A percentile compares a stretch with the other conserved stretches of the same genome.
Evolutionary conservation across 345 rosid genomes (phyloP).

Genomic region (Brassica juncea): DNA sequence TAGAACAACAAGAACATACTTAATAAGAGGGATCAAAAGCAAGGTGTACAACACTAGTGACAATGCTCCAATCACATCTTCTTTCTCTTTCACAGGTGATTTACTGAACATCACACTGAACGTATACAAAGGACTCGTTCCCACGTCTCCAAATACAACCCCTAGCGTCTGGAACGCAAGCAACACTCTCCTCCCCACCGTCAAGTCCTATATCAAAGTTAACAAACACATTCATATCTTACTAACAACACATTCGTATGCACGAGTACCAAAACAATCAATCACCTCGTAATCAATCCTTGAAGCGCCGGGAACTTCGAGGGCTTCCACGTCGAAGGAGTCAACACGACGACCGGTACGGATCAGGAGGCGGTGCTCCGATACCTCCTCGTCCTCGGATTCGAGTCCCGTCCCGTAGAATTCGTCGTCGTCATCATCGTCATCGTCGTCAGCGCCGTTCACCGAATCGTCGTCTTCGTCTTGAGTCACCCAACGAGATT

Average conservation of each 20-base stretch:
- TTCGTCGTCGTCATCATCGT: slow-evolving; percentile 37
- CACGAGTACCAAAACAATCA: neutral
- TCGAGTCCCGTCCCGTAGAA: slow-evolving; percentile 48
- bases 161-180: slow-evolving; percentile 95
- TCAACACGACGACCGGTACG: slow-evolving; percentile 89
- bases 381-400: slow-evolving; percentile 78
- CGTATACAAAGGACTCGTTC: slow-evolving; percentile 94
- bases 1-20: slow-evolving; percentile 93
- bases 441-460: slow-evolving; percentile 52
- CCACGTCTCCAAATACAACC: slow-evolving; percentile 98
- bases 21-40: slow-evolving; percentile 82
- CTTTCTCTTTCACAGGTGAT: slow-evolving; percentile 75
- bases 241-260: slow-evolving; percentile 3
- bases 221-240: slow-evolving; percentile 8
- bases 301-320: slow-evolving; percentile 83
- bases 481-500: slow-evolving; percentile 94
- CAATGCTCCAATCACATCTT: slow-evolving; percentile 93
- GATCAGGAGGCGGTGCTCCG: slow-evolving; percentile 68
- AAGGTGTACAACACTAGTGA: slow-evolving; percentile 87
- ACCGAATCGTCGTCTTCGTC: slow-evolving; percentile 82
- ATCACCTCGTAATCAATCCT: slow-evolving; percentile 77
- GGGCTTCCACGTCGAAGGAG: slow-evolving; percentile 96
- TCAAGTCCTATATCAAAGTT: slow-evolving; percentile 67
- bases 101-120: slow-evolving; percentile 93
- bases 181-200: slow-evolving; percentile 68